These are phyloP conservation scores for Sugiyamaella japonica DNA, from an alignment of 1,139 yeast genomes.

Conservation along the genomic window DNA sequence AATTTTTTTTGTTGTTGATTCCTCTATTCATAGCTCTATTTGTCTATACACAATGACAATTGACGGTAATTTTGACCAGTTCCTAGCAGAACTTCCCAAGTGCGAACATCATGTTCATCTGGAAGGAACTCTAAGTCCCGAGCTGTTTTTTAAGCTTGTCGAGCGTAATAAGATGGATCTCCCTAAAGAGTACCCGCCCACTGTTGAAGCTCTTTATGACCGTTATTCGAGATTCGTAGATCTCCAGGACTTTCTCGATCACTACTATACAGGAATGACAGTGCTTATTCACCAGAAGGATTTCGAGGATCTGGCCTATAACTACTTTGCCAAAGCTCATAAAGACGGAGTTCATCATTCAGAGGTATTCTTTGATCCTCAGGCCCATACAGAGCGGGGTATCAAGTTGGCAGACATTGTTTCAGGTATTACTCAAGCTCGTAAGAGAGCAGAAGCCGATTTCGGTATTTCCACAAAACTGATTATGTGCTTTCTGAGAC, in stretches of 20 bases:
- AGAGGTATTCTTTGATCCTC: constrained; percentile 82
- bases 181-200: constrained; percentile 61
- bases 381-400: constrained; percentile 73
- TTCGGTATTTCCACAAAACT: constrained; percentile 64
- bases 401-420: constrained; percentile 59
- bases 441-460: constrained; percentile 56
- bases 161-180: constrained; percentile 53
- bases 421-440: constrained; percentile 63
- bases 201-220: constrained; percentile 52
- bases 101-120: constrained; percentile 83
- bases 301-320: constrained; percentile 73
- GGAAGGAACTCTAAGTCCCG: constrained; percentile 79
- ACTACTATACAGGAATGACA: constrained; percentile 75
- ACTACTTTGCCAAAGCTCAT: constrained; percentile 61
- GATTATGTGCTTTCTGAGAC: constrained; percentile 79
- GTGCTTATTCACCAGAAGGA: constrained; percentile 66
- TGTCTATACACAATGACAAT: constrained; percentile 13
- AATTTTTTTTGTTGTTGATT: no score
- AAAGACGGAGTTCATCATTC: constrained; percentile 60
- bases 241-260: constrained; percentile 73
- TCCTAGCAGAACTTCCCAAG: constrained; percentile 68
- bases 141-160: constrained; percentile 64
- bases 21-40: neutral
- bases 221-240: constrained; percentile 63
- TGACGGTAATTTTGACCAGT: constrained; percentile 31